Evolutionary conservation across 306 rosid genomes (phyloP).

Genomic region (Lagenaria siceraria): DNA sequence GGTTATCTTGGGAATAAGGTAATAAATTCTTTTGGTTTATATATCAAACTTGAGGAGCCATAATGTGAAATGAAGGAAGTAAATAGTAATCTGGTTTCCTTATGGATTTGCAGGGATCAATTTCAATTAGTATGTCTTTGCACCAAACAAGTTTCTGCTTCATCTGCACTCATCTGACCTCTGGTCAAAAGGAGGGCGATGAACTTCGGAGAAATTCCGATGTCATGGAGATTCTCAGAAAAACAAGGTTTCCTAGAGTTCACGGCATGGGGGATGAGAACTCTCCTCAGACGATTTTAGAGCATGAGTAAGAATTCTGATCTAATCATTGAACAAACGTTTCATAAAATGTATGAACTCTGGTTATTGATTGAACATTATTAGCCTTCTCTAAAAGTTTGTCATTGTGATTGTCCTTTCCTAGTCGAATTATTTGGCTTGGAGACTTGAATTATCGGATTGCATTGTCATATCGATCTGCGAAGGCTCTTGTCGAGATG

Average conservation of each 20-base stretch:
- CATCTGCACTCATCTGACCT: slow-evolving; percentile 92
- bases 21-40: slow-evolving; percentile 8
- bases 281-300: slow-evolving; percentile 78
- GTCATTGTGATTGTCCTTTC: slow-evolving; percentile 2
- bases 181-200: slow-evolving; percentile 98
- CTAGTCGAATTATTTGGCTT: slow-evolving; percentile 92
- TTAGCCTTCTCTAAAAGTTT: not conserved
- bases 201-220: slow-evolving; percentile 93
- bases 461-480: slow-evolving; percentile 90
- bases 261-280: slow-evolving; percentile 51
- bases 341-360: not conserved
- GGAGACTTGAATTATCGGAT: slow-evolving; percentile 96
- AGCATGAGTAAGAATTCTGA: slow-evolving; percentile 65
- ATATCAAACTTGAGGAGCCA: slow-evolving; percentile 1
- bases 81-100: slow-evolving; percentile 16
- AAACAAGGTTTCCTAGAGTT: slow-evolving; percentile 89
- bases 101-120: slow-evolving; percentile 81
- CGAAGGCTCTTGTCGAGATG: slow-evolving; percentile 98
- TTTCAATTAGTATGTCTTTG: slow-evolving; percentile 95
- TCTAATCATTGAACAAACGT: not conserved
- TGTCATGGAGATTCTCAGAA: slow-evolving; percentile 93
- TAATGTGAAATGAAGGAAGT: not conserved
- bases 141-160: slow-evolving; percentile 99
- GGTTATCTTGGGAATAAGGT: slow-evolving; percentile 99
- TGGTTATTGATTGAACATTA: slow-evolving; percentile 1